These are phyloP conservation scores for Sphagnurus paluster DNA, from an alignment of 1,284 basidiomycete species.

Conservation along the genomic window DNA sequence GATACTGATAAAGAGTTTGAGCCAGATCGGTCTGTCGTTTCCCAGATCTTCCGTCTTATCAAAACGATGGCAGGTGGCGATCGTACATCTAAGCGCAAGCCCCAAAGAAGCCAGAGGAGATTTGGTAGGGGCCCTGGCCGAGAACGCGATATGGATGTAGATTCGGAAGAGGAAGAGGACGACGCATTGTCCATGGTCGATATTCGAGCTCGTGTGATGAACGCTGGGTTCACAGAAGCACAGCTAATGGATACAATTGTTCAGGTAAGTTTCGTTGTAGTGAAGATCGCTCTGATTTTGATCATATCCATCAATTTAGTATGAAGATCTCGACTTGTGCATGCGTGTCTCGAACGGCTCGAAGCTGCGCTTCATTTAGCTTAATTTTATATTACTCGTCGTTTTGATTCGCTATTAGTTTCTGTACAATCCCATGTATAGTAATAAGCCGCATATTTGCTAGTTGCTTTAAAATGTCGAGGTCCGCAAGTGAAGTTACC, in stretches of 20 bases:
- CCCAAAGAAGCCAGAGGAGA: conserved; percentile 40
- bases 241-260: conserved; percentile 84
- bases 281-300: conserved; percentile 7
- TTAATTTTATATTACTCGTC: too few relatives aligned
- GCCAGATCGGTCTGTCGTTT: conserved; percentile 75
- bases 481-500: not conserved
- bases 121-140: conserved; percentile 69
- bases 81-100: conserved; percentile 37
- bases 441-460: too few relatives aligned
- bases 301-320: conserved; percentile 45
- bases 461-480: too few relatives aligned
- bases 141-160: conserved; percentile 69
- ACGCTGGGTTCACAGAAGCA: conserved; percentile 87
- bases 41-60: conserved; percentile 88
- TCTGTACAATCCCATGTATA: too few relatives aligned
- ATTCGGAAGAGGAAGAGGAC: conserved; percentile 63
- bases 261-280: conserved; percentile 54
- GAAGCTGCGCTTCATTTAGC: conserved; percentile 66
- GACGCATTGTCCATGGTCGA: conserved; percentile 77
- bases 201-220: conserved; percentile 80
- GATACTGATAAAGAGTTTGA: conserved; percentile 71
- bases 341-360: conserved; percentile 75
- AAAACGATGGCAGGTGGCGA: conserved; percentile 73
- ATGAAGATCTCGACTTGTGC: conserved; percentile 80
- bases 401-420: too few relatives aligned